A percentile compares a stretch with the other conserved stretches of the same genome.
phyloP scores from a whole-genome alignment of 2,329 filamentous ascomycete species.

The Diaporthe caulivora region DNA sequence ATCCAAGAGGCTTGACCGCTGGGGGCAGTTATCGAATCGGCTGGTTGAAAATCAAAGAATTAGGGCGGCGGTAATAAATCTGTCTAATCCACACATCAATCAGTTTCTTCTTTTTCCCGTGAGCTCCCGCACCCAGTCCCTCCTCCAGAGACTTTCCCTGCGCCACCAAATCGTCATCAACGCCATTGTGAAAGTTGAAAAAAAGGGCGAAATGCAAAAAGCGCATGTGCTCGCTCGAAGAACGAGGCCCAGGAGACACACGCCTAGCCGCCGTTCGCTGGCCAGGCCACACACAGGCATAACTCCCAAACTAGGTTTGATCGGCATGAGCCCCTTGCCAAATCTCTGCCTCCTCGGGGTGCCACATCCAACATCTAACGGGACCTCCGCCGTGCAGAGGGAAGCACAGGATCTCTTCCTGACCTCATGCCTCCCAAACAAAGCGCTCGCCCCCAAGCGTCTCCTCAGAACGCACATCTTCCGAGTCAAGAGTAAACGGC shows the following conservation, averaged over 20 bases:
- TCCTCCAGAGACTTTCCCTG: constrained; percentile 2
- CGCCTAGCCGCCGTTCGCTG: background rate
- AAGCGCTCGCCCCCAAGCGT: background rate
- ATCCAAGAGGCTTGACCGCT: too few species aligned
- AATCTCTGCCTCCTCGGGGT: background rate
- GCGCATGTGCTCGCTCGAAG: background rate
- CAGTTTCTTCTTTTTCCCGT: background rate
- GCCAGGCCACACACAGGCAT: background rate
- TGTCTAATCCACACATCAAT: constrained; percentile 2
- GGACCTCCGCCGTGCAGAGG: too few species aligned
- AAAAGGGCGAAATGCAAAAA: background rate
- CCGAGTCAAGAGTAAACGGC: too few species aligned
- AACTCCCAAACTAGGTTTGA: background rate
- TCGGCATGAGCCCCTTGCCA: background rate
- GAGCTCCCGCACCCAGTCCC: background rate
- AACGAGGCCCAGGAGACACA: background rate
- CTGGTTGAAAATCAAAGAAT: background rate
- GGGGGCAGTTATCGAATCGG: background rate
- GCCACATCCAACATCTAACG: too few species aligned
- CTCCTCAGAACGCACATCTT: background rate
- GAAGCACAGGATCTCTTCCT: background rate
- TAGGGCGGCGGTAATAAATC: background rate
- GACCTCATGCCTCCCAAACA: background rate
- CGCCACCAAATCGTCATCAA: constrained; percentile 4
- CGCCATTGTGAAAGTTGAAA: background rate